Evolutionary conservation across 805 yeast species (phyloP).

Genomic region (Myxozyma neglecta): DNA sequence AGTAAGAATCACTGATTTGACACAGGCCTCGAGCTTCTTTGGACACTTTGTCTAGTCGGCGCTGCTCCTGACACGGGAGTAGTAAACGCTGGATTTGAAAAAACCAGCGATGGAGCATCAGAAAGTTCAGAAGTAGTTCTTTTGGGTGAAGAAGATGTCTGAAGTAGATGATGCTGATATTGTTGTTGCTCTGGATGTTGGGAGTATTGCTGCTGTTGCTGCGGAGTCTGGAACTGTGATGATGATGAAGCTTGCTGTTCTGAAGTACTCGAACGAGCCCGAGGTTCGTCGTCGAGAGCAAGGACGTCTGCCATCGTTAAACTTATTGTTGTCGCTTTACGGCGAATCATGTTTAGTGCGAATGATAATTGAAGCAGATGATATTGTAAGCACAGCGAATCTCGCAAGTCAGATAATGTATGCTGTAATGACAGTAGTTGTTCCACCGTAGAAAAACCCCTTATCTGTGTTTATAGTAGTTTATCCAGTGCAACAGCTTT

Average conservation of each 20-base stretch:
- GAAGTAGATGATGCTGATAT: not conserved
- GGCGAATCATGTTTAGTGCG: conserved; percentile 20
- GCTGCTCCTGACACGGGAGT: not conserved
- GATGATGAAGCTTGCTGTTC: not conserved
- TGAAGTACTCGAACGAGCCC: not conserved
- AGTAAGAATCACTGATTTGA: not conserved
- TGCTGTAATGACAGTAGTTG: not conserved
- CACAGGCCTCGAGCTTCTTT: not conserved
- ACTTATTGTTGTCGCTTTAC: conserved; percentile 27
- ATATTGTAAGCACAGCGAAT: not conserved
- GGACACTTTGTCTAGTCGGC: not conserved
- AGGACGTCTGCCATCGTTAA: conserved; percentile 29
- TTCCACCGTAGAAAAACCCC: not conserved
- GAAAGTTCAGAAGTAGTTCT: not conserved
- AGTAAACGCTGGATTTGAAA: not conserved
- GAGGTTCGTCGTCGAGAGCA: conserved; percentile 29
- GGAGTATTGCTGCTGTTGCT: not conserved
- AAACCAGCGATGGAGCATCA: not conserved
- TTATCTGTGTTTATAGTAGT: not conserved
- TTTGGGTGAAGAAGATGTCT: not conserved
- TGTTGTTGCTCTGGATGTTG: conserved; percentile 4
- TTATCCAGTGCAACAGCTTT: not conserved
- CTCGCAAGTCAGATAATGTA: not conserved
- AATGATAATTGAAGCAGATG: not conserved
- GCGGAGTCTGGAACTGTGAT: not conserved